Base-by-base conservation (phyloP, 2,329 filamentous ascomycete species). In the Pseudogymnoascus sp. region DNA sequence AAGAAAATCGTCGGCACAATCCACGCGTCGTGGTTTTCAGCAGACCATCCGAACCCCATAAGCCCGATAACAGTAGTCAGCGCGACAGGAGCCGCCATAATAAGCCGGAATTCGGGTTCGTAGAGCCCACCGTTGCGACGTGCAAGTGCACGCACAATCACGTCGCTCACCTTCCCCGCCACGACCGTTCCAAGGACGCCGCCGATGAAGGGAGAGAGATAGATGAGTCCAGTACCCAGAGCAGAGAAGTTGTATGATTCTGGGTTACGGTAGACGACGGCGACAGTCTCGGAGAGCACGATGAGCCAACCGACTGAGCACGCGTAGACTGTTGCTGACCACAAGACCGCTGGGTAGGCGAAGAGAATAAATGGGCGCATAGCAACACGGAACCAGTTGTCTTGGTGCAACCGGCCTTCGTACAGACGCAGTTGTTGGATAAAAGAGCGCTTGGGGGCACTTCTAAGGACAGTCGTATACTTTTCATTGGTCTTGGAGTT, bases 1-100 rank as follows among this genome's bases (percentile, higher is more conserved):
- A 97, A 97, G 76, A 97, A 97, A 3, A 96, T 72, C 0, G 93
- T 97, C 0, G 94, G 94, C 0, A 96, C 90, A 59, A 96, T 95
- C 89, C 90, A 97, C 20, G 81, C 79, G 69, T 97, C 85, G 22
- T 79, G 79, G 61, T 86, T 81, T 64, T 90, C 74, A 0, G 88
- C 90, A 8, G 88, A 92, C 94, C 93, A 97, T n/a, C 93, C 93
- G 70, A 94, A 97, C 2, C 92, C 93, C 86, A 97, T 96, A 14
- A 97, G 81, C 0, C 94, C 94, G 33, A 93, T 85, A 1, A 86
- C 85, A 0, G 92, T 97, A 3, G 86, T 85, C 60, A 97, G 69
- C 0, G 87, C 79, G 33, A 97, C 86, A 0, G 92, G 93, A 2
- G 87, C 75, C 0, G 86, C 90, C 93, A 97, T 96, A 43, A 96